Evolutionary conservation across 129 eudicot species (phyloP), one percentile per base, ranked within the genome.

Genomic region (Arctium lappa): DNA sequence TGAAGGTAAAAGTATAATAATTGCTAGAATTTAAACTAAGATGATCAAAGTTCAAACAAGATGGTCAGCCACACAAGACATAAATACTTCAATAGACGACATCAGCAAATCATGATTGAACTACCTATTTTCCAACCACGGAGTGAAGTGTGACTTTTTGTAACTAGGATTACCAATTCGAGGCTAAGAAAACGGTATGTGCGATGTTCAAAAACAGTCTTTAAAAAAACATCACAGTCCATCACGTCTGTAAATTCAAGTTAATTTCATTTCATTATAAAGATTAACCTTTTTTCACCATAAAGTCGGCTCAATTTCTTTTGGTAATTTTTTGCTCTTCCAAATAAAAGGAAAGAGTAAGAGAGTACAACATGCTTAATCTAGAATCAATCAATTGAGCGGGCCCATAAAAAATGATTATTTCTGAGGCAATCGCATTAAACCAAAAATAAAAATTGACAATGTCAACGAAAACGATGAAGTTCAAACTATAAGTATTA

Each of bases 271-370:
- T 81, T 74, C 48, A 29, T n/a, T 32, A 31, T 75, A 62, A 75
- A 81, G 74, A 73, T 29, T 40, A 42, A 79, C 39, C 16, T 72
- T 81, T 81, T 73, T 81, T 73, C 63, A 81, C 79, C 42, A 60
- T 68, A 56, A 56, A 56, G 1, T 56, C 0, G 7, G 66, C 8
- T 56, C 66, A 16, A 4, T 56, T 56, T 32, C 37, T 50, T 12
- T 72, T 8, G 30, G 2, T 27, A 31, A n/a, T 27, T 71, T 71
- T 80, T 62, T 65, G 30, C 48, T 74, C 78, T 40, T 53, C 15
- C 30, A 29, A 73, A 16, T 10, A 38, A 50, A 53, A 50, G 48
- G 31, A 69, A 37, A 1, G 40, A 66, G 40, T 38, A 32, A 36
- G 73, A 77, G 11, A 53, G 46, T 31, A 69, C 46, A 18, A 30